A percentile compares a stretch with the other conserved stretches of the same genome.
Conservation (phyloP, 2,329 filamentous ascomycete species). For the Cercospora beticola region DNA sequence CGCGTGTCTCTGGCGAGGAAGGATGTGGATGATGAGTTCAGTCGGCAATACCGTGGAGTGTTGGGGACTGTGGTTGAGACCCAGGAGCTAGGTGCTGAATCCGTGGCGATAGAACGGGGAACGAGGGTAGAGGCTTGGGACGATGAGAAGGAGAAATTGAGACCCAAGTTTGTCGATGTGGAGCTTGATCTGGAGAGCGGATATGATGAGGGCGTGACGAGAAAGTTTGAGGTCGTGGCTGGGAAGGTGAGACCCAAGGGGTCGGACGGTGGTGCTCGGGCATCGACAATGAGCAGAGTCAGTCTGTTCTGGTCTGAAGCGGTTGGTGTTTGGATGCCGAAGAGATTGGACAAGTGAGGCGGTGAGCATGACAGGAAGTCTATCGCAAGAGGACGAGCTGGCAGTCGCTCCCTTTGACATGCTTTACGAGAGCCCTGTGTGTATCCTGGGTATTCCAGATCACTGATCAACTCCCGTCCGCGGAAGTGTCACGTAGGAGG, state of each 20-base stretch:
- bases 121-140: constrained; percentile 25
- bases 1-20: constrained; percentile 31
- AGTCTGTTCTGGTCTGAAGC: constrained; percentile 34
- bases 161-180: background rate
- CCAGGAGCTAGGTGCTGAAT: constrained; percentile 30
- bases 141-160: background rate
- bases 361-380: background rate
- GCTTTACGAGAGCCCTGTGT: background rate
- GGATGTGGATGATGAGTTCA: constrained; percentile 31
- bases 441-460: background rate
- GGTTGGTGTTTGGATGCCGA: constrained; percentile 31
- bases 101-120: constrained; percentile 28
- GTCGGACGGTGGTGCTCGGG: constrained; percentile 6
- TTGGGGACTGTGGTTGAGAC: constrained; percentile 29
- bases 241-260: constrained; percentile 18
- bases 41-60: constrained; percentile 28
- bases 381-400: background rate
- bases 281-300: constrained; percentile 17
- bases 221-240: constrained; percentile 1
- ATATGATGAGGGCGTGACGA: constrained; percentile 2
- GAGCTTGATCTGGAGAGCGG: constrained; percentile 2
- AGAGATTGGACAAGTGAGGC: constrained; percentile 13
- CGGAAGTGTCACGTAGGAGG: background rate
- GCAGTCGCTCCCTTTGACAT: background rate
- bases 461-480: background rate